Evolutionary conservation across 371 early-diverging fungal genomes (phyloP).

Genomic region (Chytridium lagenaria): DNA sequence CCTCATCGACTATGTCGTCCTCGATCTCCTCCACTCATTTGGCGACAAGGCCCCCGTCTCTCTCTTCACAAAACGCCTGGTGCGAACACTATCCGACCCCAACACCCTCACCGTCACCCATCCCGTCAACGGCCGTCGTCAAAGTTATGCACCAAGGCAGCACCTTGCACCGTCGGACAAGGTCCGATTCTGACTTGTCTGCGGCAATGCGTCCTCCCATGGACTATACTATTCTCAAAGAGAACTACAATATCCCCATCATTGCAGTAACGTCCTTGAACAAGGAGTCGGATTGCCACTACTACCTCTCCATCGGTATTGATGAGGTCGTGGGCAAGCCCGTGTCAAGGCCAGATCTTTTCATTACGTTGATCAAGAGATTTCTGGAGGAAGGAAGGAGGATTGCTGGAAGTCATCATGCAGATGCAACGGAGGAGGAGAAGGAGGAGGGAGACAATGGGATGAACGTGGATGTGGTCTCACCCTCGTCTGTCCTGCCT

Average conservation of each 20-base stretch:
- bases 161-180: no score
- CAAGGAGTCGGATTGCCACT: background rate
- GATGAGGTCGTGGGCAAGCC: background rate
- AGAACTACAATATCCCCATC: background rate
- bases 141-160: no score
- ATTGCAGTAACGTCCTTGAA: background rate
- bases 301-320: background rate
- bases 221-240: background rate
- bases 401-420: background rate
- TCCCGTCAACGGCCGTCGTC: no score
- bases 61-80: background rate
- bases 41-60: background rate
- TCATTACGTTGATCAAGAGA: background rate
- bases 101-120: no score
- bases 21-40: background rate
- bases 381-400: background rate
- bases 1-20: background rate
- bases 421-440: no score
- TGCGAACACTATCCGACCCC: background rate
- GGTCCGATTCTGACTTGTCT: background rate
- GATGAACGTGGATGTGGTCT: no score
- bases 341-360: background rate
- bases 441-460: no score
- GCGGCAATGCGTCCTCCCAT: background rate
- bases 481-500: no score